Evolutionary conservation across 176 grass and related monocot genomes (phyloP), one percentile per base, ranked within the genome.

Genomic region (Zoysia japonica): DNA sequence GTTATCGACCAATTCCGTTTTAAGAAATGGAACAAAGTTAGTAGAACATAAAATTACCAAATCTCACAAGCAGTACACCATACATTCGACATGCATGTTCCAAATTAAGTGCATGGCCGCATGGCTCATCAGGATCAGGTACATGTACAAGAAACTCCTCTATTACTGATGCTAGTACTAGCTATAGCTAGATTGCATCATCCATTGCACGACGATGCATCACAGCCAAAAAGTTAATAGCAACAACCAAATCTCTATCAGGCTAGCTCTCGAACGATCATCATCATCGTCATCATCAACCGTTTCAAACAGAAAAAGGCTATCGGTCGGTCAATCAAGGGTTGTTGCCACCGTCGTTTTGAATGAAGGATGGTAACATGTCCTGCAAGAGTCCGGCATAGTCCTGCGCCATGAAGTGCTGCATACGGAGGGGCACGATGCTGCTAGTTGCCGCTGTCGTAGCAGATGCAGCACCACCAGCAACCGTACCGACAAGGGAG

Each of bases 361-460:
- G 80, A 47, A 80, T 59, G 77, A 94, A 89, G 65, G 92, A 84
- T 28, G 96, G 88, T 2, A 93, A 60, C 82, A 95, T 92, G 92
- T 99, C 96, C 82, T 99, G 92, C 65, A 99, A 61, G 49, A 99
- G 90, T 7, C 92, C 92, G 17, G 65, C 77, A n/a, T 98, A 91
- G 79, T 95, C 90, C 60, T 74, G 88, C 61, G 61, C 61, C 88
- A 89, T 86, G 74, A 90, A 70, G 79, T 91, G 82, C 85, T 94
- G 82, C 75, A 88, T 89, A 42, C 87, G 70, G 41, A 88, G 77
- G 2, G 79, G 72, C 11, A 72, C 41, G 42, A 36, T 75, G 0
- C 47, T 13, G 0, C 12, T 14, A 3, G 52, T 55, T 55, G 55
- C 6, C 17, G 28, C 40, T 2, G 67, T 9, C 3, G 19, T 3